These are phyloP conservation scores for Amniculicola lignicola DNA, from an alignment of 495 filamentous ascomycete genomes.

Conservation along the genomic window DNA sequence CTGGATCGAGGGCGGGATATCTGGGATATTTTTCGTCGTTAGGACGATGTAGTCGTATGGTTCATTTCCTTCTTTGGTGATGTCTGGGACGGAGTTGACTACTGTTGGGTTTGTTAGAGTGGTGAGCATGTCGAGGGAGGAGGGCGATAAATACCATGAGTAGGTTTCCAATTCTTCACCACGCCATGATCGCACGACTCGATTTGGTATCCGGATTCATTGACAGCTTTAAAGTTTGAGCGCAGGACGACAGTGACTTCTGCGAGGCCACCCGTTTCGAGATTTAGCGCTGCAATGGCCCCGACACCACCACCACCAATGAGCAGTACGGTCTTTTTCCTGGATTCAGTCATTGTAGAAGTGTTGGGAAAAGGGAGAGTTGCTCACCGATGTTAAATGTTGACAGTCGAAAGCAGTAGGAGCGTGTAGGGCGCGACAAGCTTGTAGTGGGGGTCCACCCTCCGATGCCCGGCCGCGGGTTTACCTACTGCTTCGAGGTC, in stretches of 20 bases:
- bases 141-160: slow-evolving; percentile 8
- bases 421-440: too few species aligned
- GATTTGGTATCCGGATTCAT: slow-evolving; percentile 35
- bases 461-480: too few species aligned
- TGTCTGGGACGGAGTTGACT: slow-evolving; percentile 43
- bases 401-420: slow-evolving; percentile 7
- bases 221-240: slow-evolving; percentile 39
- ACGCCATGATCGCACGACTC: slow-evolving; percentile 40
- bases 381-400: slow-evolving; percentile 4
- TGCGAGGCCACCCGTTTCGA: slow-evolving; percentile 36
- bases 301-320: slow-evolving; percentile 39
- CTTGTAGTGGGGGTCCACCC: too few species aligned
- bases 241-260: slow-evolving; percentile 36
- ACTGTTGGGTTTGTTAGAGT: slow-evolving; percentile 33
- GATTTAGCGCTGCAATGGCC: slow-evolving; percentile 37
- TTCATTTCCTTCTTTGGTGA: slow-evolving; percentile 30
- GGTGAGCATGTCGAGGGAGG: neutral
- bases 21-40: slow-evolving; percentile 57
- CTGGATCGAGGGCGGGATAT: slow-evolving; percentile 45
- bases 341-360: slow-evolving; percentile 17
- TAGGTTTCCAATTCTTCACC: slow-evolving; percentile 35
- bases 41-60: slow-evolving; percentile 59
- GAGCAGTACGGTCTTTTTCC: slow-evolving; percentile 35
- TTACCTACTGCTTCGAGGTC: neutral
- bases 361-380: neutral